These are phyloP conservation scores for Diversispora eburnea DNA, from an alignment of 192 early-diverging fungal genomes.

Conservation along the genomic window DNA sequence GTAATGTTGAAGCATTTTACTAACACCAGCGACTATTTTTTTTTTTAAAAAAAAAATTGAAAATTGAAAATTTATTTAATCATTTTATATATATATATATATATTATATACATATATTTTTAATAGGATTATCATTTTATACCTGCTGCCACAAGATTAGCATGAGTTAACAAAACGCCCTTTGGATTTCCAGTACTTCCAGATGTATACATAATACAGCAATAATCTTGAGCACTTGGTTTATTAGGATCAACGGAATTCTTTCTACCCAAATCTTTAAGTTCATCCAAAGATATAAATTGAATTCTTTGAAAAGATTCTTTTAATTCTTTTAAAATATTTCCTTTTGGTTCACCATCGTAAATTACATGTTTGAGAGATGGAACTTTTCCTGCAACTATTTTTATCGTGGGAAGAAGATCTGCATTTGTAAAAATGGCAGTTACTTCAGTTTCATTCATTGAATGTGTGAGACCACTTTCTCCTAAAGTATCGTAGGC, in stretches of 20 bases:
- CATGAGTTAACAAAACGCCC: conserved; percentile 83
- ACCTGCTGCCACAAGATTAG: conserved; percentile 76
- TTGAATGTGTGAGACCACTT: conserved; percentile 78
- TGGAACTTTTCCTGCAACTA: conserved; percentile 56
- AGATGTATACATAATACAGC: conserved; percentile 88
- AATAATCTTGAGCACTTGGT: conserved; percentile 69
- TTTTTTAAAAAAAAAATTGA: background rate
- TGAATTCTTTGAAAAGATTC: conserved; percentile 36
- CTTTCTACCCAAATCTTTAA: conserved; percentile 62
- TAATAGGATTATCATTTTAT: conserved; percentile 35
- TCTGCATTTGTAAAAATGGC: conserved; percentile 73
- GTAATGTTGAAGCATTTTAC: conserved; percentile 46
- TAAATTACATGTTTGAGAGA: conserved; percentile 69
- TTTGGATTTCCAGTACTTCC: conserved; percentile 93
- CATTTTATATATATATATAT: background rate
- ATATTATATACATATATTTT: too few species aligned
- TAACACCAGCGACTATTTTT: conserved; percentile 52
- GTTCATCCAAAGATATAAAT: conserved; percentile 63
- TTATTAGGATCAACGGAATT: conserved; percentile 57
- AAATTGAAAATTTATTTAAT: background rate
- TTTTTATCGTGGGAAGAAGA: conserved; percentile 61
- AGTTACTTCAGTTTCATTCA: conserved; percentile 73
- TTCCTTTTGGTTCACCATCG: conserved; percentile 56
- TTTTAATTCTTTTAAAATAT: conserved; percentile 47
- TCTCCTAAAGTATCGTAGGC: conserved; percentile 83